Conservation (phyloP, 2,329 filamentous ascomycete species). For the Phaeomoniella chlamydospora region DNA sequence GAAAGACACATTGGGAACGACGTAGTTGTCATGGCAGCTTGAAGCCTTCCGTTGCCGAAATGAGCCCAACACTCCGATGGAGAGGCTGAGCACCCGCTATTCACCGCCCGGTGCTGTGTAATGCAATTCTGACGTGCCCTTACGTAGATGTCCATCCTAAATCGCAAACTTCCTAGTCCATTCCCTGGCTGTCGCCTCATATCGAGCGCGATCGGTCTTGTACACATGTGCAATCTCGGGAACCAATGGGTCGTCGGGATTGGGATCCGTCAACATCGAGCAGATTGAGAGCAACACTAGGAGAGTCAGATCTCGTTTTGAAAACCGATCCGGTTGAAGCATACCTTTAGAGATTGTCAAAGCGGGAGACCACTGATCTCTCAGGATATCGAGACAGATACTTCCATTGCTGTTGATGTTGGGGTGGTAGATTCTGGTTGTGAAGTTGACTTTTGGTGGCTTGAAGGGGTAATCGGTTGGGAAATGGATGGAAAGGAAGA, state of each 20-base stretch:
- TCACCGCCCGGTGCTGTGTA: too few species aligned
- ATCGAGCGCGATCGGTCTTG: conserved; percentile 93
- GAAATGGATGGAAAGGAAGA: conserved; percentile 98
- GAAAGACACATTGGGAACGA: too few species aligned
- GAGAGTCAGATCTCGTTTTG: conserved; percentile 5
- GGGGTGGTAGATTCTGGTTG: conserved; percentile 97
- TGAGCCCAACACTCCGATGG: too few species aligned
- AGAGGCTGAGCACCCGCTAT: too few species aligned
- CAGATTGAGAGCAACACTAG: conserved; percentile 94
- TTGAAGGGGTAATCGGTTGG: conserved; percentile 99
- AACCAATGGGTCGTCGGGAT: conserved; percentile 96
- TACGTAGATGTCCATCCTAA: too few species aligned
- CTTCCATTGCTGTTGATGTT: conserved; percentile 99
- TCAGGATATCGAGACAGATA: conserved; percentile 95
- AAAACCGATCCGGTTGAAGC: too few species aligned
- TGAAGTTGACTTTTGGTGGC: conserved; percentile 99
- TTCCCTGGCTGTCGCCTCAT: conserved; percentile 91
- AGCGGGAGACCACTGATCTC: conserved; percentile 98
- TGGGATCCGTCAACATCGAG: conserved; percentile 98
- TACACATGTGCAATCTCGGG: conserved; percentile 99
- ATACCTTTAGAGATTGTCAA: conserved; percentile 96
- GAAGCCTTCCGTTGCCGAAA: too few species aligned
- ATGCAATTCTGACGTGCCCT: too few species aligned
- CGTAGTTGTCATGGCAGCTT: too few species aligned
- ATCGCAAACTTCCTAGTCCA: conserved; percentile 99